Conservation (phyloP, 352 stramenopile genomes). For the Aphanomyces stellatus region DNA sequence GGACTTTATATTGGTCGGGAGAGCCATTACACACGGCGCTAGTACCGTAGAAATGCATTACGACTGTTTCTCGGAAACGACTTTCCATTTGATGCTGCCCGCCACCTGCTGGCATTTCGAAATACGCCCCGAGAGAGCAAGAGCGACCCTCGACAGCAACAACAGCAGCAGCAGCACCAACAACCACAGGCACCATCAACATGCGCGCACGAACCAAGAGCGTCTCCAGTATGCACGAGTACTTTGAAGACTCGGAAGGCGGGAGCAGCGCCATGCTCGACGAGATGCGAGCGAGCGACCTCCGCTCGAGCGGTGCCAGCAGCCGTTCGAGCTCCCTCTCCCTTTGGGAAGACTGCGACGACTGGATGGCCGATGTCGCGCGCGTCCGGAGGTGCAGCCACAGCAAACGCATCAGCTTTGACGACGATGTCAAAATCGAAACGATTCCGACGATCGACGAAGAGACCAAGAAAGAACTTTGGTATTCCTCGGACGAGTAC, state of each 20-base stretch:
- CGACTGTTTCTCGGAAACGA: not conserved
- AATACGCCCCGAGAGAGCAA: too few species aligned
- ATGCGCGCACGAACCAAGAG: constrained; percentile 70
- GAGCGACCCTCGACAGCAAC: too few species aligned
- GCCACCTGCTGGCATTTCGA: too few species aligned
- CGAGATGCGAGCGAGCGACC: not conserved
- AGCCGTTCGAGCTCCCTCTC: constrained; percentile 20
- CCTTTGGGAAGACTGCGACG: constrained; percentile 10
- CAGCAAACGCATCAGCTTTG: constrained; percentile 68
- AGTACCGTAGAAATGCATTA: not conserved
- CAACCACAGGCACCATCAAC: not conserved
- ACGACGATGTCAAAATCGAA: constrained; percentile 58
- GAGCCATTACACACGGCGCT: not conserved
- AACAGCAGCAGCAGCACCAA: too few species aligned
- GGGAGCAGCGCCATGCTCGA: constrained; percentile 35
- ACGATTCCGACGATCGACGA: constrained; percentile 67
- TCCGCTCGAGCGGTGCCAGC: constrained; percentile 33
- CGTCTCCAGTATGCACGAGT: constrained; percentile 61
- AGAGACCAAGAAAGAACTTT: constrained; percentile 67
- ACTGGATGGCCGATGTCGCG: constrained; percentile 25
- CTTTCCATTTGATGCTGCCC: too few species aligned
- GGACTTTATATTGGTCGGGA: not conserved
- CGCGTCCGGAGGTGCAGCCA: constrained; percentile 54
- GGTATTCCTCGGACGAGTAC: constrained; percentile 68
- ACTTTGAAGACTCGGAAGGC: constrained; percentile 59